Evolutionary conservation across 139 green algal genomes (phyloP), one percentile per base, ranked within the genome.

Genomic region (Volvox africanus): DNA sequence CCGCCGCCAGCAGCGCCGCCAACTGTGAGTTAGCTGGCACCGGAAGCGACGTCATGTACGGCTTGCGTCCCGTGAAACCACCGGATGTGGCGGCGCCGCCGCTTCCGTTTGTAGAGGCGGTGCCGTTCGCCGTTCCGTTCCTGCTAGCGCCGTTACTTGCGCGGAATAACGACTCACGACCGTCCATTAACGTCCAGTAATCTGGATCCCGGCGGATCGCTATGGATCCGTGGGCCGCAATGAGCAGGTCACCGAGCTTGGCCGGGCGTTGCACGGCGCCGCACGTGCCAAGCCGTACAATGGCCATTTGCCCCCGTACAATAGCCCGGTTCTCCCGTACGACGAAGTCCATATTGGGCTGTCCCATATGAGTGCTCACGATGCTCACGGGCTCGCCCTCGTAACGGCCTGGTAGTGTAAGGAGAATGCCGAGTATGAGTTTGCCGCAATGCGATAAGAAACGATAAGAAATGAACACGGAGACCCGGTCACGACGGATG

Each of bases 211-310:
- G 55, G 68, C 79, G 36, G 22, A 97, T 89, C 5, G 88, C 91
- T 14, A 97, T 92, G 44, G 93, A 94, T 22, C 96, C 95, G n/a
- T 91, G 75, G 37, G 77, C 88, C 0, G 96, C 94, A 6, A 97
- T 89, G 18, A 97, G 89, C 22, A 97, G 86, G 88, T 94, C 92
- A 1, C 96, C 96, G 35, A 98, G 92, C 24, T 88, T 90, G 18
- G 93, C 95, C 19, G 95, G 95, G 6, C 93, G 93, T 68, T 96
- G 93, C 61, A 97, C 81, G 20, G 92, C 95, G 1, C 96, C 96
- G 78, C 96, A 98, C 19, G 96, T 98, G 44, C 96, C 96, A 71
- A 98, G 91, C 69, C 96, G 92, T 44, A 97, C 82, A 24, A 97
- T 90, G 18, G 96, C 96, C 94, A 98, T 96, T 86, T 94, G 79